phyloP scores from a whole-genome alignment of 805 yeast species.

The Schizosaccharomyces japonicus region DNA sequence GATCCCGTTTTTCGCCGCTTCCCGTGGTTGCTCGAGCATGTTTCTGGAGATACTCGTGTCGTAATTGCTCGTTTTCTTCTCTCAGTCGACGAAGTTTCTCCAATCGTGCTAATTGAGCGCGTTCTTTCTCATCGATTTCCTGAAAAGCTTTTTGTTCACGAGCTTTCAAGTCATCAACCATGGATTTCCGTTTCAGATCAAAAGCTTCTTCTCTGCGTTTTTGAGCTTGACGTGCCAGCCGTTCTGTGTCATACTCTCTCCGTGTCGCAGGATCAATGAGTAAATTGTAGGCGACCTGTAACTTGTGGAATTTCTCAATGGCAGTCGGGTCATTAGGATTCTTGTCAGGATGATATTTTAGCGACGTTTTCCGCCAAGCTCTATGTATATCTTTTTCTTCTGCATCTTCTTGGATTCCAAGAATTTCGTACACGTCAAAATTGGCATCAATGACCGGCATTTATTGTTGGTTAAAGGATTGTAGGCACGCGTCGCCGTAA shows the following conservation, averaged over 20 bases:
- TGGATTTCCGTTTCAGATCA: not conserved
- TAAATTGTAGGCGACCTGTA: constrained; percentile 7
- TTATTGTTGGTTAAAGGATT: too few relatives aligned
- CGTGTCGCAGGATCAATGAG: not conserved
- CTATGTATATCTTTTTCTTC: constrained; percentile 23
- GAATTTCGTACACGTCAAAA: constrained; percentile 5
- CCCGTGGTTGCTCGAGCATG: not conserved
- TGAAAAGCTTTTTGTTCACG: not conserved
- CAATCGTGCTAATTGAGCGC: not conserved
- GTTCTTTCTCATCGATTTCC: not conserved
- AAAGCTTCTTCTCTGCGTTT: constrained; percentile 3
- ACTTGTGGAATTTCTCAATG: constrained; percentile 5
- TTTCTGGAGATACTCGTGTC: not conserved
- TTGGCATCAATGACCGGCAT: too few relatives aligned
- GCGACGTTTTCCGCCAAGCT: constrained; percentile 41
- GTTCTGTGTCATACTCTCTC: constrained; percentile 1
- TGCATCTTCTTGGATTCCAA: constrained; percentile 1
- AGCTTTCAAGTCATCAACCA: constrained; percentile 1
- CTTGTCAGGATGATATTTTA: constrained; percentile 48
- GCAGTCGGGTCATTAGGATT: constrained; percentile 15
- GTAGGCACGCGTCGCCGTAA: too few relatives aligned
- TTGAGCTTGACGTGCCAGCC: constrained; percentile 3
- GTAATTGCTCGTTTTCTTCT: not conserved
- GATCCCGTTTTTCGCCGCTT: not conserved
- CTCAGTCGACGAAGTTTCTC: not conserved